Evolutionary conservation across 1,139 yeast genomes (phyloP).

Genomic region (Candida buenavistaensis): DNA sequence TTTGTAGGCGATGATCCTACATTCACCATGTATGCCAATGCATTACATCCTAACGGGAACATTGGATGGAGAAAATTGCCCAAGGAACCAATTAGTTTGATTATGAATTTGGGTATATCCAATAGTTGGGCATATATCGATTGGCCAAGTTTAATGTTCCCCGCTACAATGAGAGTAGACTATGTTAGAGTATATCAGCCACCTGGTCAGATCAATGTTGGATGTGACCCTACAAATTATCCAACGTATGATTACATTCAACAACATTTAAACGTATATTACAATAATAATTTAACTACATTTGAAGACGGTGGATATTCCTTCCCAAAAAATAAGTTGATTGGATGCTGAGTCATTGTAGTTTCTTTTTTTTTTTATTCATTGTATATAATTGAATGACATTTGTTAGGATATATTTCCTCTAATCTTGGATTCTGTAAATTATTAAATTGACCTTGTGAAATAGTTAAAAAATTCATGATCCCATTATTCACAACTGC

Average conservation of each 20-base stretch:
- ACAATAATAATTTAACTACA: slow-evolving; percentile 59
- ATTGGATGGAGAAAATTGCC: slow-evolving; percentile 72
- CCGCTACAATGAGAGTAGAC: slow-evolving; percentile 66
- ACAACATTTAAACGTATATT: slow-evolving; percentile 61
- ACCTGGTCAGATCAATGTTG: slow-evolving; percentile 42
- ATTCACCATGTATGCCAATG: slow-evolving; percentile 57
- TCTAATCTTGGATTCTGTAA: slow-evolving; percentile 21
- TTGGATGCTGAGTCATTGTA: slow-evolving; percentile 13
- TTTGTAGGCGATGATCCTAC: slow-evolving; percentile 72
- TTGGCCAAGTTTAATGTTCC: slow-evolving; percentile 71
- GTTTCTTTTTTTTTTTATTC: slow-evolving; percentile 4
- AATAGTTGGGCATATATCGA: slow-evolving; percentile 82
- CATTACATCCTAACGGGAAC: slow-evolving; percentile 82
- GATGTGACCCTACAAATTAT: slow-evolving; percentile 74
- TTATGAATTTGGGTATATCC: slow-evolving; percentile 78
- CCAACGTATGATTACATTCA: slow-evolving; percentile 78
- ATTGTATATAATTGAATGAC: slow-evolving; percentile 15
- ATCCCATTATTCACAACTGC: slow-evolving; percentile 76
- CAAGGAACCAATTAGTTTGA: slow-evolving; percentile 83
- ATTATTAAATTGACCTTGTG: slow-evolving; percentile 53
- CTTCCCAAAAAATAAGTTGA: slow-evolving; percentile 49
- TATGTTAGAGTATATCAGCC: slow-evolving; percentile 84
- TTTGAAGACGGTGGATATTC: slow-evolving; percentile 70
- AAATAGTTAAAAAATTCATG: slow-evolving; percentile 61
- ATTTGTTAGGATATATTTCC: slow-evolving; percentile 12